Percentiles rank a stretch among this genome's conserved stretches.
These are phyloP conservation scores for Fusarium sp. DNA, from an alignment of 2,329 filamentous ascomycete species.

Conservation along the genomic window DNA sequence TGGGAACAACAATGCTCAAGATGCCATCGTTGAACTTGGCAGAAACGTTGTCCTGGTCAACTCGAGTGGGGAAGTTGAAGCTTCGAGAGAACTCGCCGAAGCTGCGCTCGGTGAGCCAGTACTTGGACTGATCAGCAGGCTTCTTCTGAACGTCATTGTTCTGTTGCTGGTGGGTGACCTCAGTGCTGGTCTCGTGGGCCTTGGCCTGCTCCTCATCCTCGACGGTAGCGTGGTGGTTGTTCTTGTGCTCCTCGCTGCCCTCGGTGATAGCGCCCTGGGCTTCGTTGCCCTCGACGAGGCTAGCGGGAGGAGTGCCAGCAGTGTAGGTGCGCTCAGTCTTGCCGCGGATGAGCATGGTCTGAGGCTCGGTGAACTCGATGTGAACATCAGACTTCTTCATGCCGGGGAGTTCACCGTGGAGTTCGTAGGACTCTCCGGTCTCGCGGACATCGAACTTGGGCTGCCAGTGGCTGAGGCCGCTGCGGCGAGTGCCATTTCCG, in stretches of 20 bases:
- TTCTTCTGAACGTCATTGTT: constrained; percentile 47
- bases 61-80: constrained; percentile 73
- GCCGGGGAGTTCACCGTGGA: constrained; percentile 83
- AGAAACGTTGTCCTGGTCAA: constrained; percentile 70
- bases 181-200: constrained; percentile 36
- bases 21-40: constrained; percentile 74
- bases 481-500: constrained; percentile 38
- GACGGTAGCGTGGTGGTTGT: constrained; percentile 69
- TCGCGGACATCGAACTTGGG: constrained; percentile 85
- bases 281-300: constrained; percentile 58
- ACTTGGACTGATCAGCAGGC: constrained; percentile 63
- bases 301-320: constrained; percentile 61
- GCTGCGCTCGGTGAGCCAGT: constrained; percentile 76
- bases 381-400: constrained; percentile 77
- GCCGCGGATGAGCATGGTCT: constrained; percentile 78
- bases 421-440: constrained; percentile 74
- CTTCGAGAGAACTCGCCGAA: constrained; percentile 75
- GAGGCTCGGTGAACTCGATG: constrained; percentile 82
- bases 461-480: constrained; percentile 67
- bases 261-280: constrained; percentile 56
- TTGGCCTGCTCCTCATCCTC: constrained; percentile 64
- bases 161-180: constrained; percentile 42
- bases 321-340: constrained; percentile 73
- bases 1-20: constrained; percentile 72
- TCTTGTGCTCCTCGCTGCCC: constrained; percentile 51